A percentile compares a stretch with the other conserved stretches of the same genome.
phyloP scores from a whole-genome alignment of 371 early-diverging fungal genomes.

The Dinochytrium kinnereticum region DNA sequence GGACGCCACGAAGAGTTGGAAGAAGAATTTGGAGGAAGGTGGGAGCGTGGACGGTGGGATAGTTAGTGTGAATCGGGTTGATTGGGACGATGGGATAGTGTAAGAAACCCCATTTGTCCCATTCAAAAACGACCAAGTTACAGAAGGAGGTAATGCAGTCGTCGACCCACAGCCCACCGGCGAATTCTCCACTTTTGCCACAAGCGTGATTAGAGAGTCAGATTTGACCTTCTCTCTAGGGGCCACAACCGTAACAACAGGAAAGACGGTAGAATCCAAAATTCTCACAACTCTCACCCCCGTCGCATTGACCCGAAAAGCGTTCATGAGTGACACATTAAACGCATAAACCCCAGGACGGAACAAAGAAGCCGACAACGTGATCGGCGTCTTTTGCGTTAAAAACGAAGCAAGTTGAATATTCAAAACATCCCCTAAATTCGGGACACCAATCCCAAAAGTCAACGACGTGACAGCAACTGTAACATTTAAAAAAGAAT shows the following conservation, averaged over 20 bases:
- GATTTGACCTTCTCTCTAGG: background rate
- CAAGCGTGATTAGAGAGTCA: background rate
- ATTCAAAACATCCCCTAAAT: background rate
- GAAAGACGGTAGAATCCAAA: background rate
- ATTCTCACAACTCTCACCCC: background rate
- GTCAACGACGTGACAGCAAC: background rate
- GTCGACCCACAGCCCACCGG: no score
- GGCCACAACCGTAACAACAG: background rate
- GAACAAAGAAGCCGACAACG: background rate
- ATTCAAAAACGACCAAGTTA: background rate
- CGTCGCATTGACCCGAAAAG: background rate
- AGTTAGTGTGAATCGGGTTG: background rate
- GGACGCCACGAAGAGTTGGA: background rate
- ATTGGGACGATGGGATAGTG: background rate
- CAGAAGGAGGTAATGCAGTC: background rate
- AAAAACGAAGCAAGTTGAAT: background rate
- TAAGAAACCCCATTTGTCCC: background rate
- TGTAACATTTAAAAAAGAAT: background rate
- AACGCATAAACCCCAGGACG: background rate
- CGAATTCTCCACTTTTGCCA: background rate
- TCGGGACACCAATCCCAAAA: background rate
- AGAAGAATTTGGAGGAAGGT: background rate
- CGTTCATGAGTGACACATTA: background rate
- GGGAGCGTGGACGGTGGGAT: background rate
- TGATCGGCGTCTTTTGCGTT: background rate